Evolutionary conservation across 768 basidiomycete genomes (phyloP), one percentile per base, ranked within the genome.

Genomic region (Ephemerocybe angulata): DNA sequence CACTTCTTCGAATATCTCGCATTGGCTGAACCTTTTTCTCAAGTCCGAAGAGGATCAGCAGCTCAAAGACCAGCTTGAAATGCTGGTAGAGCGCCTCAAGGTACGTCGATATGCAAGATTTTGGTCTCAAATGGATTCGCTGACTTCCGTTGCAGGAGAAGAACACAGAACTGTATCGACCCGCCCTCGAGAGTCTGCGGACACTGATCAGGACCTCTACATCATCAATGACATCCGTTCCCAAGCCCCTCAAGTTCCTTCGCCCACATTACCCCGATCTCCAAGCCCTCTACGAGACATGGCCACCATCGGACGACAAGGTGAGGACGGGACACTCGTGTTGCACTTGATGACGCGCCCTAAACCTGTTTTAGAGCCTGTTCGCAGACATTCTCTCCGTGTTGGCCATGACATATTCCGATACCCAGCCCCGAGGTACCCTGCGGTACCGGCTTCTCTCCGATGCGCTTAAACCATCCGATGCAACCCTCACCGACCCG

Each of bases 371-470:
- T 3, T 67, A 97, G 93, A 88, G 89, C 61, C 82, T 97, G 40
- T 95, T 98, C 66, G 94, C 94, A 24, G 95, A 98, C 63, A 98
- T 99, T 57, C 81, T 99, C 25, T 98, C 96, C 35, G 96, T 98
- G 5, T 86, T 99, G 42, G 97, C 96, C 6, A 99, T 99, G 97
- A 99, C 97, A 6, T 98, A 98, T 69, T 98, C 95, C 8, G 97
- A 99, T 72, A 95, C 93, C 17, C 87, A 97, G 73, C 93, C 93
- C 37, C 87, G 97, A 47, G 96, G 96, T 54, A 99, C 97, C 2
- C 85, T 99, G 27, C 84, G 86, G 58, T 98, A 97, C 74, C 89
- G 95, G 44, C 82, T 98, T 21, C 78, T 94, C 31, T 88, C 91
- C 6, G 83, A 85, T 8, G 82, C 87, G 17, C 75, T 88, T 47